phyloP scores from a whole-genome alignment of 345 rosid species.

The Dipteronia dyeriana region DNA sequence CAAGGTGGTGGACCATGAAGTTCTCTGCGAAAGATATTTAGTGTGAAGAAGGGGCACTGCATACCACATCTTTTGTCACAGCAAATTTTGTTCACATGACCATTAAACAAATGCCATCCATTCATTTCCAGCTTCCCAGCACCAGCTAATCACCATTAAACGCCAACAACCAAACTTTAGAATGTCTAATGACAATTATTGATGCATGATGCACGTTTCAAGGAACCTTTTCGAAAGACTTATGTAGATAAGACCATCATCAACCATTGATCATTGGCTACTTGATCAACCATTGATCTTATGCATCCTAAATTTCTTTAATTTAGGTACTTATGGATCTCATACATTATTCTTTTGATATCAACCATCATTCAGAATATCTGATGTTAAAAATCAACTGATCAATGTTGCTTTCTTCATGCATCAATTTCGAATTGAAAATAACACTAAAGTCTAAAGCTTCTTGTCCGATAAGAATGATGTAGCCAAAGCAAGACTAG shows the following conservation, averaged over 20 bases:
- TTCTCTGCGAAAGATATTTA: background rate
- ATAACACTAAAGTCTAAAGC: too few species aligned
- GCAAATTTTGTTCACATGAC: background rate
- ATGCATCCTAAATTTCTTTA: too few species aligned
- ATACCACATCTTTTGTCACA: constrained; percentile 16
- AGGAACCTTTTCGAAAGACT: background rate
- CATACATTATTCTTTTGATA: too few species aligned
- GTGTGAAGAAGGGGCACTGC: background rate
- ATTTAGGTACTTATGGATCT: too few species aligned
- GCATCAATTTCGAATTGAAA: background rate
- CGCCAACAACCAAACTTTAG: background rate
- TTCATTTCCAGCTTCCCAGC: constrained; percentile 11
- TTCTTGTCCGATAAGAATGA: background rate
- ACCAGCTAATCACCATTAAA: background rate
- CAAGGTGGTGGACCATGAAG: constrained; percentile 5
- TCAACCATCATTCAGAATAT: too few species aligned
- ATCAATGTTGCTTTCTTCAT: background rate
- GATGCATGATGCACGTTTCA: background rate
- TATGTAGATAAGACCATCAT: too few species aligned
- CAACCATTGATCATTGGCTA: too few species aligned
- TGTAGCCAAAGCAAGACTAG: background rate
- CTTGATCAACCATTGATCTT: too few species aligned
- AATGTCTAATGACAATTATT: background rate
- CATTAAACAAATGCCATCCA: constrained; percentile 4
- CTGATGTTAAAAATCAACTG: background rate